Percentiles rank a stretch among this genome's conserved stretches.
Evolutionary conservation across 371 early-diverging fungal species (phyloP).

Genomic region (Choanephora cucurbitarum): DNA sequence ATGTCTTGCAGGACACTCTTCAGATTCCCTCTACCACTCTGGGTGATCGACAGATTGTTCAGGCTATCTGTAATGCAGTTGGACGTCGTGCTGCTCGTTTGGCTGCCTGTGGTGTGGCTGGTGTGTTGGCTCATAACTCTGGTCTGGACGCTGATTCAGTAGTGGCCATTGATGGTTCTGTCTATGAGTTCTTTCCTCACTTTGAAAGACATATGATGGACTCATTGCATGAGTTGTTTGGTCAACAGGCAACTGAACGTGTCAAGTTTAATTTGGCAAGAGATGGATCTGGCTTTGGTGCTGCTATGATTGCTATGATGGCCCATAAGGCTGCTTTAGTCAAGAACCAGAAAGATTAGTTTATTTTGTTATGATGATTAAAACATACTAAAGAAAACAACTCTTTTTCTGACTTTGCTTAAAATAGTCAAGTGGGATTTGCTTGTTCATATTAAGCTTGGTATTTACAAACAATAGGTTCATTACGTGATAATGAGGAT

Average conservation of each 20-base stretch:
- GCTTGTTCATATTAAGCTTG: no score
- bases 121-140: conserved; percentile 61
- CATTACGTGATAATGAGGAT: no score
- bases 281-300: conserved; percentile 55
- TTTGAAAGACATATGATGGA: conserved; percentile 79
- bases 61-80: conserved; percentile 76
- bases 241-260: conserved; percentile 46
- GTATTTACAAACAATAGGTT: no score
- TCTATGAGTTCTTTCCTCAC: conserved; percentile 90
- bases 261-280: conserved; percentile 41
- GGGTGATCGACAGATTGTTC: conserved; percentile 80
- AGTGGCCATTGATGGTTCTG: conserved; percentile 82
- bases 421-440: no score
- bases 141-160: conserved; percentile 57
- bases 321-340: conserved; percentile 9
- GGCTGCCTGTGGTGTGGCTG: conserved; percentile 79
- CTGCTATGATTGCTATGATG: conserved; percentile 53
- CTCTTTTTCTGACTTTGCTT: no score
- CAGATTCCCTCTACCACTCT: conserved; percentile 68
- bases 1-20: conserved; percentile 76
- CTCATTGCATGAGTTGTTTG: conserved; percentile 73
- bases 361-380: no score
- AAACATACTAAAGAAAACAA: no score
- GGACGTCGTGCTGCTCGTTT: conserved; percentile 88
- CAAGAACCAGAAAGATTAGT: no score